A percentile compares a stretch with the other conserved stretches of the same genome.
phyloP scores from a whole-genome alignment of 1,284 basidiomycete species.

The Exobasidium rhododendri region DNA sequence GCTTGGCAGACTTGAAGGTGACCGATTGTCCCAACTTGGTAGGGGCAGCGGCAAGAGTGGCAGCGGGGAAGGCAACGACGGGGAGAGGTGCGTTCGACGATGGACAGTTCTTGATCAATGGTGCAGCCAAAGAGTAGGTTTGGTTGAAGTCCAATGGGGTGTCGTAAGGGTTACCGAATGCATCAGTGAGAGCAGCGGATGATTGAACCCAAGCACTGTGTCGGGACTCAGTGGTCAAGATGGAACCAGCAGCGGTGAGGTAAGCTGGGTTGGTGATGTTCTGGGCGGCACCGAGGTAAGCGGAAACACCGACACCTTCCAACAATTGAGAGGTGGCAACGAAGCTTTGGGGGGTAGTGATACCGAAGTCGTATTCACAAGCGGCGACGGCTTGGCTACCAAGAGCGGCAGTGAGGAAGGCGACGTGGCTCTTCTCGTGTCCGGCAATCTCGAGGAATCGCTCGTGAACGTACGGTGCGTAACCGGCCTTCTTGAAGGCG shows the following conservation, averaged over 20 bases:
- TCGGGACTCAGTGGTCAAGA: conserved; percentile 40
- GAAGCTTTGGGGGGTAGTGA: conserved; percentile 56
- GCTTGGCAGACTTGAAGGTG: conserved; percentile 51
- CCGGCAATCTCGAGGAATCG: conserved; percentile 51
- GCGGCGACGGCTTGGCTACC: conserved; percentile 61
- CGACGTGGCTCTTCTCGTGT: conserved; percentile 63
- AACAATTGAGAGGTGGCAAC: conserved; percentile 61
- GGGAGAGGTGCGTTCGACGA: conserved; percentile 58
- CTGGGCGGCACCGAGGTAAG: conserved; percentile 62
- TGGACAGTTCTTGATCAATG: conserved; percentile 60
- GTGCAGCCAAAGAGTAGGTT: conserved; percentile 56
- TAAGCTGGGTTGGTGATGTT: conserved; percentile 55
- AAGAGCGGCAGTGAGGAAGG: conserved; percentile 60
- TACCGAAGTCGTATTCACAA: conserved; percentile 63
- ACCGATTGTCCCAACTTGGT: conserved; percentile 40
- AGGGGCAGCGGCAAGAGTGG: conserved; percentile 55
- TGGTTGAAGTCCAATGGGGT: conserved; percentile 59
- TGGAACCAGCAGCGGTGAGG: conserved; percentile 37
- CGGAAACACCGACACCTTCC: conserved; percentile 65
- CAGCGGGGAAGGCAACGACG: conserved; percentile 57
- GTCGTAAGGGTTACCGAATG: conserved; percentile 55
- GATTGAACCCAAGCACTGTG: conserved; percentile 38
- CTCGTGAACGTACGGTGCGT: conserved; percentile 60
- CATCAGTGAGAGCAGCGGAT: conserved; percentile 32
- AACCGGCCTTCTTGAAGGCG: conserved; percentile 63